These are phyloP conservation scores for Gossypium australe DNA, from an alignment of 345 rosid genomes.

Conservation along the genomic window DNA sequence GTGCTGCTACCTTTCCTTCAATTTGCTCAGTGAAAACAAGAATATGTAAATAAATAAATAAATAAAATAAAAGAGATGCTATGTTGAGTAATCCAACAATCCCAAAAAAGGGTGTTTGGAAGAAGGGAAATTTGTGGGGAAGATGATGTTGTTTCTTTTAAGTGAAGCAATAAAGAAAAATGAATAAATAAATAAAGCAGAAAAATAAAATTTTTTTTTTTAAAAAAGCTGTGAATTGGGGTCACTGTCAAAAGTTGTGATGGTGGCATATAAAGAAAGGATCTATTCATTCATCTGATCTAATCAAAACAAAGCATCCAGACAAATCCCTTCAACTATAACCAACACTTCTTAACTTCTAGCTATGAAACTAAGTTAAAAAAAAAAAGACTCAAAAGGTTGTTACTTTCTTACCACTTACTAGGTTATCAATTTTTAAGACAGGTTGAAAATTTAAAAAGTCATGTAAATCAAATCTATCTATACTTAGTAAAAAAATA, in stretches of 20 bases:
- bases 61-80: constrained; percentile 14
- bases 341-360: constrained; percentile 2
- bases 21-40: neutral
- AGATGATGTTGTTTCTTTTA: constrained; percentile 34
- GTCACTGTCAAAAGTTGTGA: constrained; percentile 46
- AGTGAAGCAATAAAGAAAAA: constrained; percentile 36
- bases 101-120: constrained; percentile 18
- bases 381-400: neutral
- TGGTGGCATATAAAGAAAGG: constrained; percentile 28
- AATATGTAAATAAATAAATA: neutral
- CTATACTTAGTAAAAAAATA: neutral
- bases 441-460: neutral
- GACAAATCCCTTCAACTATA: constrained; percentile 5
- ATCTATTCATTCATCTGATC: constrained; percentile 17
- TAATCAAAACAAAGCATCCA: constrained; percentile 15
- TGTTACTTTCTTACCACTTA: neutral
- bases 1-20: neutral
- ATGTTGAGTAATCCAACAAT: constrained; percentile 24
- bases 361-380: neutral
- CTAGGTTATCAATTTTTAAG: neutral
- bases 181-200: neutral
- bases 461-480: neutral
- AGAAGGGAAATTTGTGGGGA: constrained; percentile 14
- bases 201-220: neutral
- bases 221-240: constrained; percentile 23